These are phyloP conservation scores for Aspergillus calidoustus DNA, from an alignment of 2,329 filamentous ascomycete species.

Conservation along the genomic window DNA sequence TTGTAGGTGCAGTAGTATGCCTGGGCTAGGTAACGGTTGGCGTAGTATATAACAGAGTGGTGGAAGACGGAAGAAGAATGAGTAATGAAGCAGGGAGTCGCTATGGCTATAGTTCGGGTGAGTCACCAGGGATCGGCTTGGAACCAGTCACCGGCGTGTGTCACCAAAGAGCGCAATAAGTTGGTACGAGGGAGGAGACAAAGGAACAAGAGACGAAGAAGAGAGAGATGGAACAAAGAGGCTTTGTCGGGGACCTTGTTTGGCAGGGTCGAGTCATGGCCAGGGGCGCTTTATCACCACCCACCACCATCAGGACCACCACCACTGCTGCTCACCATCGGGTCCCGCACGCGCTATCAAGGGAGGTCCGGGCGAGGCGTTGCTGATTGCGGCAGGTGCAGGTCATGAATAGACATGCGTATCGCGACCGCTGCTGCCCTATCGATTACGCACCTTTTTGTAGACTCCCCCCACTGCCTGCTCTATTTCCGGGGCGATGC, in stretches of 20 bases:
- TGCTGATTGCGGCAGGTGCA: constrained; percentile 22
- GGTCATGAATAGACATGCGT: constrained; percentile 4
- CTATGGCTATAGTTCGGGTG: constrained; percentile 18
- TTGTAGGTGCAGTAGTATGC: constrained; percentile 6
- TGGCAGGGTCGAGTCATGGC: constrained; percentile 6
- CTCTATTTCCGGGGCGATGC: not conserved
- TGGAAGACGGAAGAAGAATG: constrained; percentile 7
- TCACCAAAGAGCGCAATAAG: constrained; percentile 8
- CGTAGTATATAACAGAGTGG: not conserved
- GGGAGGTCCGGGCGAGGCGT: constrained; percentile 22
- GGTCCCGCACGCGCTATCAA: constrained; percentile 8
- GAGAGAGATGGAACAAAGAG: constrained; percentile 2
- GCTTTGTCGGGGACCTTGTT: constrained; percentile 12
- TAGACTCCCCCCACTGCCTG: not conserved
- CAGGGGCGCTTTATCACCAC: constrained; percentile 12
- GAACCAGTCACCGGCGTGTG: constrained; percentile 7
- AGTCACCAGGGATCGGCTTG: constrained; percentile 18
- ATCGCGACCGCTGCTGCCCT: constrained; percentile 8
- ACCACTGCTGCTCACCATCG: not conserved
- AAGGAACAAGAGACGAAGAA: not conserved
- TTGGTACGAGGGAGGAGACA: not conserved
- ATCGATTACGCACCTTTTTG: constrained; percentile 11
- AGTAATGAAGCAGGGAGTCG: constrained; percentile 8
- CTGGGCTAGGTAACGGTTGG: constrained; percentile 6
- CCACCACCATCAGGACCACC: not conserved